These are phyloP conservation scores for Aquilaria malaccensis DNA, from an alignment of 345 rosid species.

Conservation along the genomic window DNA sequence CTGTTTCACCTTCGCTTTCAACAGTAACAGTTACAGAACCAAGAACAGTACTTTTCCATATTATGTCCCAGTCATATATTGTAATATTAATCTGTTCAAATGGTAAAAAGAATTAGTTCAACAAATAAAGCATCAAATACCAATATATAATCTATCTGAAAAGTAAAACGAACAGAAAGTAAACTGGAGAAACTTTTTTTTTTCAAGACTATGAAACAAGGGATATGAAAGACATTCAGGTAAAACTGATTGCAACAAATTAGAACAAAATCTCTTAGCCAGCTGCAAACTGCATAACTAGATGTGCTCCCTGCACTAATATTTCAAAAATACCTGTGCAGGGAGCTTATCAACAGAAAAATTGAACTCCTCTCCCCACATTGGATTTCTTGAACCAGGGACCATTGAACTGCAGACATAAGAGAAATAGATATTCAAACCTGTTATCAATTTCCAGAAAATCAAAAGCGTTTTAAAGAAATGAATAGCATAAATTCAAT, in stretches of 20 bases:
- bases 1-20: conserved; percentile 88
- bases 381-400: conserved; percentile 96
- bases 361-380: conserved; percentile 99
- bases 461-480: not conserved
- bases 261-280: not conserved
- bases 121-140: not conserved
- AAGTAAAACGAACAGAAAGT: too few relatives aligned
- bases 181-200: not conserved
- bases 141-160: not conserved
- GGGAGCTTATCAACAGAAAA: conserved; percentile 89
- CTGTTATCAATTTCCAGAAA: conserved; percentile 13
- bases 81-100: conserved; percentile 73
- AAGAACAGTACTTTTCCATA: conserved; percentile 97
- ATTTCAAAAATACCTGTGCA: conserved; percentile 50
- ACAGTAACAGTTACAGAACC: conserved; percentile 86
- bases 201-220: not conserved
- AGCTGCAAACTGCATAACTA: too few relatives aligned
- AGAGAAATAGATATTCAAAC: conserved; percentile 10
- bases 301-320: not conserved
- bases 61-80: conserved; percentile 98
- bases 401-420: conserved; percentile 77
- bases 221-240: not conserved
- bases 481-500: too few relatives aligned
- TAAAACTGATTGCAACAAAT: not conserved
- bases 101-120: conserved; percentile 3